Evolutionary conservation across 2,329 filamentous ascomycete species (phyloP), one percentile per base, ranked within the genome.

Genomic region (Colletotrichum somersetense): DNA sequence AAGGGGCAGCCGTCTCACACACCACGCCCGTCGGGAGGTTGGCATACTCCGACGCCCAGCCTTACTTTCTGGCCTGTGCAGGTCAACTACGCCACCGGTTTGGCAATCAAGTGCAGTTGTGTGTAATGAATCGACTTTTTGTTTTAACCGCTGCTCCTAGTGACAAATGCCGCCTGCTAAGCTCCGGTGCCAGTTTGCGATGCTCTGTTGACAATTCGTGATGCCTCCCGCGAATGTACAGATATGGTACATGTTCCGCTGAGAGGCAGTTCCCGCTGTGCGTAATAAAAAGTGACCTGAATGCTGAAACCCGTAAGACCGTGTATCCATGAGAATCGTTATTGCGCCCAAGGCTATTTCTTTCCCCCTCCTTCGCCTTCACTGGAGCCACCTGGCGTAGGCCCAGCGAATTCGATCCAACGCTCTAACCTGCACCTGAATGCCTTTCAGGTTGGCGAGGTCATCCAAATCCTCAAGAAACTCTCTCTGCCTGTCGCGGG

Each of bases 391-490:
- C 79, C 91, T 91, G 2, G 89, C 89, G 84, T 98, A 98, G 5
- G 93, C 92, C 96, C 96, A 98, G 74, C 93, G 88, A 76, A 98
- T 94, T 72, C 96, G 88, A 76, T 95, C 90, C 66, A 97, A 84
- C 55, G 96, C 93, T 79, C 90, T 91, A 72, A 91, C 87, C 84
- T 98, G 96, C 76, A 91, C 88, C 77, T 91, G 89, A 63, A 97
- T 88, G 3, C 94, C 94, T 76, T 91, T 92, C 75, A 96, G 91
- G 78, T 97, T 95, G 26, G 94, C 90, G 61, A 99, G 85, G 77
- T 98, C 95, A 72, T 93, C 90, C 44, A 97, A 85, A 79, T 99
- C 96, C 80, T 97, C 93, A 67, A 95, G 82, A 77, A 99, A 98
- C 77, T 98, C 95, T 76, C 91, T 90, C 78, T 92, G 91, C 16